A percentile compares a stretch with the other conserved stretches of the same genome.
These are phyloP conservation scores for Trichophyton simii DNA, from an alignment of 2,329 filamentous ascomycete genomes.

Conservation along the genomic window DNA sequence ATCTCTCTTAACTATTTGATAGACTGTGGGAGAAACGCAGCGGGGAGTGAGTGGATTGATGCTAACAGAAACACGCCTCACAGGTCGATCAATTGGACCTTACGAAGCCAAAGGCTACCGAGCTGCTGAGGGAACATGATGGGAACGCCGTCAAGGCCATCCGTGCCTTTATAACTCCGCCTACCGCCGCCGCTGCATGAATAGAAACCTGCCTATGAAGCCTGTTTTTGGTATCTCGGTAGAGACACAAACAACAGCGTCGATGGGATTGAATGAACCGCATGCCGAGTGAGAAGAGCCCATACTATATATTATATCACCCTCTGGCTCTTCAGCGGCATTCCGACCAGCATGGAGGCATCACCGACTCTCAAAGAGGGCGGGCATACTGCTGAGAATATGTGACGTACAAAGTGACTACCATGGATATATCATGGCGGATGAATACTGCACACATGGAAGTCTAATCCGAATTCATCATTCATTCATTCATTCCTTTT, in stretches of 20 bases:
- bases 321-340: background rate
- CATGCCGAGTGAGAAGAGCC: background rate
- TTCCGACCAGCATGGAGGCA: background rate
- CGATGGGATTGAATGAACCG: background rate
- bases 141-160: conserved; percentile 33
- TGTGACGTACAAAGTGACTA: background rate
- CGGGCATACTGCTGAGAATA: background rate
- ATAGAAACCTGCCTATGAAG: too few species aligned
- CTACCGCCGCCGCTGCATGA: background rate
- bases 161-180: conserved; percentile 29
- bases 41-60: background rate
- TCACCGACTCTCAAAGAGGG: background rate
- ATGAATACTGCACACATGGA: background rate
- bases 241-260: background rate
- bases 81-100: conserved; percentile 37
- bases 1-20: background rate
- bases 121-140: conserved; percentile 35
- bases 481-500: background rate
- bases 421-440: background rate
- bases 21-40: too few species aligned
- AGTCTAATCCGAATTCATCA: background rate
- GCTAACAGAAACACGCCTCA: background rate
- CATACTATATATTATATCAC: background rate
- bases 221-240: too few species aligned
- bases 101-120: conserved; percentile 35